Conservation (phyloP, 225 moss, liverwort and hornwort species). For the Polytrichum commune region DNA sequence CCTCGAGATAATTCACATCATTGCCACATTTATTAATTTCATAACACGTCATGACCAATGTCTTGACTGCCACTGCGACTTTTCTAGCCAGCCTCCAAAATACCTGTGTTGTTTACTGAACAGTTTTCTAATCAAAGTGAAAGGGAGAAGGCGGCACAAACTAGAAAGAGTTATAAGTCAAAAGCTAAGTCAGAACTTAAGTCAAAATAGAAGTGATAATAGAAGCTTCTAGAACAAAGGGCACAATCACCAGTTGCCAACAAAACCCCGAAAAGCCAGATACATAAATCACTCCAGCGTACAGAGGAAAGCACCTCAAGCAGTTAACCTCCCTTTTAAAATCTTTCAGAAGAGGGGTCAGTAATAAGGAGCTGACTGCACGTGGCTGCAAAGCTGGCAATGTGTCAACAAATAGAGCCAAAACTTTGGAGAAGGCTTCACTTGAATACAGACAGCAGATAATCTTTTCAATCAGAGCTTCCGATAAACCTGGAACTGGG, state of each 20-base stretch:
- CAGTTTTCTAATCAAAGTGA: too few species aligned
- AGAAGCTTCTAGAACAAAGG: too few species aligned
- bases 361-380: conserved; percentile 64
- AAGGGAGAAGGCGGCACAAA: too few species aligned
- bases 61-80: too few species aligned
- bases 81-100: too few species aligned
- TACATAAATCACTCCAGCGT: background rate
- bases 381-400: conserved; percentile 58
- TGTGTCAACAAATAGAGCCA: conserved; percentile 57
- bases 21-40: too few species aligned
- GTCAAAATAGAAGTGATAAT: too few species aligned
- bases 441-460: conserved; percentile 69
- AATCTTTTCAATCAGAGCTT: conserved; percentile 68
- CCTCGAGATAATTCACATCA: too few species aligned
- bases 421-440: conserved; percentile 70
- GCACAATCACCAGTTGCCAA: conserved; percentile 1
- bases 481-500: conserved; percentile 58
- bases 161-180: too few species aligned
- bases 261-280: conserved; percentile 1
- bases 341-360: conserved; percentile 70
- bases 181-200: too few species aligned
- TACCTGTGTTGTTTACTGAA: too few species aligned
- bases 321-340: conserved; percentile 67
- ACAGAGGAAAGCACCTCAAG: conserved; percentile 50
- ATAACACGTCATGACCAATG: too few species aligned